These are phyloP conservation scores for Boletus rex-veris DNA, from an alignment of 768 basidiomycete genomes.

Conservation along the genomic window DNA sequence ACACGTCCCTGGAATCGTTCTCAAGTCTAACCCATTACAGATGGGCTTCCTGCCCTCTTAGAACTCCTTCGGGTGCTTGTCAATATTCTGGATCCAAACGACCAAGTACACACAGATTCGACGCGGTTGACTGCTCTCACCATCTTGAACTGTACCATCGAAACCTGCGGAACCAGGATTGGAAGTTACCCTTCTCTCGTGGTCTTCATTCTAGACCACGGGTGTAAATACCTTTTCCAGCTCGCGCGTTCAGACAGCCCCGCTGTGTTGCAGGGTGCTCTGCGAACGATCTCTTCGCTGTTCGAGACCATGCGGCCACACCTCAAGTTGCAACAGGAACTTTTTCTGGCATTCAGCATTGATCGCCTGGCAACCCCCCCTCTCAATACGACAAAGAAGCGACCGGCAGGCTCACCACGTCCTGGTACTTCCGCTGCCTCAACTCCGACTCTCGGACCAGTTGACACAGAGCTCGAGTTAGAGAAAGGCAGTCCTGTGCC, in stretches of 20 bases:
- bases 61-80: slow-evolving; percentile 93
- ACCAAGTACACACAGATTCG: slow-evolving; percentile 94
- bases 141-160: slow-evolving; percentile 84
- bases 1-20: neutral
- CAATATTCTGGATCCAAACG: slow-evolving; percentile 91
- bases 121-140: slow-evolving; percentile 86
- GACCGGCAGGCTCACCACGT: slow-evolving; percentile 43
- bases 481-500: slow-evolving; percentile 51
- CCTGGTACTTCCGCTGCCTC: slow-evolving; percentile 48
- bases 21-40: slow-evolving; percentile 33
- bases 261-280: slow-evolving; percentile 69
- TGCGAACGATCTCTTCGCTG: slow-evolving; percentile 85
- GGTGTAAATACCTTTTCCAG: slow-evolving; percentile 97
- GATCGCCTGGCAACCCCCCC: slow-evolving; percentile 75
- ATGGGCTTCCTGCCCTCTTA: slow-evolving; percentile 88
- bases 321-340: slow-evolving; percentile 91
- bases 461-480: slow-evolving; percentile 37
- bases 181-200: slow-evolving; percentile 75
- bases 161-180: slow-evolving; percentile 75
- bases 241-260: slow-evolving; percentile 88
- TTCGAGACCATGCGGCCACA: slow-evolving; percentile 83
- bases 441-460: slow-evolving; percentile 41
- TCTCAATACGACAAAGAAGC: slow-evolving; percentile 32
- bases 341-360: slow-evolving; percentile 91
- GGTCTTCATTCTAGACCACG: slow-evolving; percentile 77